A percentile compares a stretch with the other conserved stretches of the same genome.
Evolutionary conservation across 331 rosid genomes (phyloP).

Genomic region (Rhamnella rubrinervis): DNA sequence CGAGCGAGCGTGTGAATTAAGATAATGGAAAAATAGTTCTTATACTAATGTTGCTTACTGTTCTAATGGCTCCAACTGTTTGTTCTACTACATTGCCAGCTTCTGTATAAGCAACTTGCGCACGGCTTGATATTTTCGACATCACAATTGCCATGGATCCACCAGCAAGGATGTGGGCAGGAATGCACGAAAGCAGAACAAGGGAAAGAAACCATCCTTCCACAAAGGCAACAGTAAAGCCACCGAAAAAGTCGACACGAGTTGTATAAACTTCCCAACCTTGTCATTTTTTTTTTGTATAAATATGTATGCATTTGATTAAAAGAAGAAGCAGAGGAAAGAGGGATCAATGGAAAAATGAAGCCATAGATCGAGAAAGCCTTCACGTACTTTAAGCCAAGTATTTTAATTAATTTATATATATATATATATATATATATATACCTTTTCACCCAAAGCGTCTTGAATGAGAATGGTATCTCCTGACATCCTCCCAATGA

Average conservation of each 20-base stretch:
- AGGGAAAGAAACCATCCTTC: slow-evolving; percentile 36
- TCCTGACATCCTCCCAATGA: slow-evolving; percentile 36
- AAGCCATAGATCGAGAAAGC: background rate
- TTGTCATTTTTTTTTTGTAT: background rate
- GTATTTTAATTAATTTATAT: too few relatives aligned
- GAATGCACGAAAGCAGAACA: slow-evolving; percentile 32
- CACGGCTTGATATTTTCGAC: slow-evolving; percentile 20
- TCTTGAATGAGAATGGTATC: slow-evolving; percentile 43
- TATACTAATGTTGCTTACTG: slow-evolving; percentile 6
- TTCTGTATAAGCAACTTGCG: slow-evolving; percentile 25
- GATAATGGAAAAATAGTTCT: background rate
- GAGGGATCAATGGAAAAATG: background rate
- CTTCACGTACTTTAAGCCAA: background rate
- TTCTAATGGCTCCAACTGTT: slow-evolving; percentile 33
- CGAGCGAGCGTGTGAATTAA: too few relatives aligned
- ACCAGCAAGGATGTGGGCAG: slow-evolving; percentile 26
- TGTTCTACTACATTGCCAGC: slow-evolving; percentile 35
- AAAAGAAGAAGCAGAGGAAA: background rate
- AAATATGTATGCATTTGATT: too few relatives aligned
- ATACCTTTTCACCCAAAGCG: slow-evolving; percentile 44
- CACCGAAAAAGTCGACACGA: slow-evolving; percentile 25
- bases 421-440: background rate
- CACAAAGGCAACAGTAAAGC: slow-evolving; percentile 27
- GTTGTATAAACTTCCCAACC: slow-evolving; percentile 39
- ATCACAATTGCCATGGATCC: slow-evolving; percentile 10